A percentile compares a stretch with the other conserved stretches of the same genome.
Evolutionary conservation across 257 asterid species (phyloP).

Genomic region (Solanum bulbocastanum): DNA sequence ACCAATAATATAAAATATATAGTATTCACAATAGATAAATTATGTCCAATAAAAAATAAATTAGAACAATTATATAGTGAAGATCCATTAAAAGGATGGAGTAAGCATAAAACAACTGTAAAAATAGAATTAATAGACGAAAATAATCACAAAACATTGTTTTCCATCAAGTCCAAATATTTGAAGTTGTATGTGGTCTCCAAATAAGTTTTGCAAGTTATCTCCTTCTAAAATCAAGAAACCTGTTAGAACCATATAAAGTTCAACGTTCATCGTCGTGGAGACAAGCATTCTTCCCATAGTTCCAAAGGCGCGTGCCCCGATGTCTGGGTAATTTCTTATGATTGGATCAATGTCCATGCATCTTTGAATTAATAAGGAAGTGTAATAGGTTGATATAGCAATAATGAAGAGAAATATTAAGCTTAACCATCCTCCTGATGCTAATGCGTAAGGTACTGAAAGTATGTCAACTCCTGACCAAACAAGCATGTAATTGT

Average conservation of each 20-base stretch:
- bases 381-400: constrained; percentile 49
- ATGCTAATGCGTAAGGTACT: constrained; percentile 63
- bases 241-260: constrained; percentile 75
- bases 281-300: constrained; percentile 50
- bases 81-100: no score
- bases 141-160: constrained; percentile 35
- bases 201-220: constrained; percentile 40
- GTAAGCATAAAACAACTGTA: no score
- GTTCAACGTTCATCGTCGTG: constrained; percentile 51
- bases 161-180: constrained; percentile 39
- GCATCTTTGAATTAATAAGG: constrained; percentile 53
- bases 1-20: no score
- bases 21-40: no score
- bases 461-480: constrained; percentile 83
- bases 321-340: constrained; percentile 63
- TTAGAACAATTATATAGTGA: no score
- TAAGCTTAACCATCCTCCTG: constrained; percentile 85
- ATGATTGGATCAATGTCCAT: constrained; percentile 68
- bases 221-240: constrained; percentile 91
- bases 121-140: no score
- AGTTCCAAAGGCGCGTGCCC: constrained; percentile 58
- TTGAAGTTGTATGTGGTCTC: constrained; percentile 12
- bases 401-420: constrained; percentile 56
- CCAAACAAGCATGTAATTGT: not conserved
- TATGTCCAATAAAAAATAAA: no score